Base-by-base conservation (phyloP, 495 filamentous ascomycete genomes). In the Lichina pygmaea region DNA sequence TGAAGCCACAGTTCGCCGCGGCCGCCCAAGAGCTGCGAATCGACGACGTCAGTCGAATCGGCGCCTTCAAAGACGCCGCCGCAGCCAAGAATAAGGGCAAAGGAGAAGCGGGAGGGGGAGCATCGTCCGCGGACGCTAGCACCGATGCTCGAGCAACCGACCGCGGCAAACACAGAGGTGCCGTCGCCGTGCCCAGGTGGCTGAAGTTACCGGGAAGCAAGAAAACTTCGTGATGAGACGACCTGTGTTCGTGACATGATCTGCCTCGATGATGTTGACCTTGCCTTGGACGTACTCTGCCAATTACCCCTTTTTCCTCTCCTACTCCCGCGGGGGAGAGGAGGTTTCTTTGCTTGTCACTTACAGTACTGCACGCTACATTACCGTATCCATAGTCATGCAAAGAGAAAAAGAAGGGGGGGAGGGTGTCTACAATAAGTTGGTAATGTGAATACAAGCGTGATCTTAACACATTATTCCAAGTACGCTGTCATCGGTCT, bases 11-110 rank as follows among this genome's bases (percentile, higher is more conserved):
- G 50, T 75, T 73, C 44, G 71, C 69, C 6, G 63, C 70, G 42
- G 63, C 67, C 48, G 89, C 86, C 2, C 68, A 72, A 57, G 64
- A 75, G 47, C 58, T 93, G 42, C 68, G 67, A 55, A 64, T 76
- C 5, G 60, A 71, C 44, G 60, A 67, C 48, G 58, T 64, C 6
- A 5, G 36, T 39, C 10, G 13, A 6, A 60, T 60, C 8, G 51
- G 57, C 30, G 52, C 40, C 39, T 9, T 55, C 34, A 63, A 58
- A 8, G 66, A 67, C 24, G 57, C 60, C 17, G 62, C 70, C 31
- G 61, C 60, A 13, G 55, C 54, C 33, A 58, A 57, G 49, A 57
- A 55, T 34, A 64, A 62, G 55, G 62, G 55, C 43, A 40, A 48
- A 49, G 46, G 41, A 39, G 36, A 48, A 34, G 46, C 46, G 51